Evolutionary conservation across 1,284 basidiomycete species (phyloP).

Genomic region (Ceratorhiza oryzae-sativae): DNA sequence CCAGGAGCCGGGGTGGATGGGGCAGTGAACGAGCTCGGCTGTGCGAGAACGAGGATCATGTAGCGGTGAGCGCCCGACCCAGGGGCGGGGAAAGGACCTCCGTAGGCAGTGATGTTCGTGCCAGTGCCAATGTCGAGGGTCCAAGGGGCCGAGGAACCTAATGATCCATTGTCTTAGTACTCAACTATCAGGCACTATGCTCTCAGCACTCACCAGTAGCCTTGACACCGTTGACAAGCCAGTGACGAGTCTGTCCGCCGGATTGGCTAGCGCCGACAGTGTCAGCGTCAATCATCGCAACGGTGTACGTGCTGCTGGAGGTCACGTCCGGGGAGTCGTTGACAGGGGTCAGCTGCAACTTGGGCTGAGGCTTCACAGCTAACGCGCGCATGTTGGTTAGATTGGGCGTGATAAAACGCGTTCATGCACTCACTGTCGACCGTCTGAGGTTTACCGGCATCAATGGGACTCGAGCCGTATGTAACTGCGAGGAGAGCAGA

Average conservation of each 20-base stretch:
- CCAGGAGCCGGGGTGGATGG: constrained; percentile 36
- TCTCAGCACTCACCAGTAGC: constrained; percentile 57
- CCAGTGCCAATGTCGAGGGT: constrained; percentile 60
- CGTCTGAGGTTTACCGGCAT: constrained; percentile 66
- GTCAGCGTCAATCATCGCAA: constrained; percentile 75
- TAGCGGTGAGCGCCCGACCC: constrained; percentile 76
- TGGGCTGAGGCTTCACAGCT: constrained; percentile 65
- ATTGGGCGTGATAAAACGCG: neutral
- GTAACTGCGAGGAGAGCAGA: constrained; percentile 60
- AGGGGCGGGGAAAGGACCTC: constrained; percentile 71
- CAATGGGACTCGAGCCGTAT: constrained; percentile 59
- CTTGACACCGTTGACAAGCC: constrained; percentile 75
- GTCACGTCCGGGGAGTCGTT: constrained; percentile 54
- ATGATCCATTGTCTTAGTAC: too few relatives aligned
- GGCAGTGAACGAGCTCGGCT: constrained; percentile 42
- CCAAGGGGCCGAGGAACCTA: constrained; percentile 47
- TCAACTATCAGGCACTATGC: constrained; percentile 25
- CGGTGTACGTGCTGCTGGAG: constrained; percentile 62
- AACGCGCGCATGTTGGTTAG: neutral
- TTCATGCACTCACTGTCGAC: constrained; percentile 58
- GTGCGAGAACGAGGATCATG: constrained; percentile 44
- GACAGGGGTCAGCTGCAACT: constrained; percentile 57
- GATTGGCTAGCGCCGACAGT: constrained; percentile 63
- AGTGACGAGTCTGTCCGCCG: constrained; percentile 72
- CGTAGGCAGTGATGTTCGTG: constrained; percentile 70